Base-by-base conservation (phyloP, 768 basidiomycete genomes). In the Tubosaeta brunneosetosa region DNA sequence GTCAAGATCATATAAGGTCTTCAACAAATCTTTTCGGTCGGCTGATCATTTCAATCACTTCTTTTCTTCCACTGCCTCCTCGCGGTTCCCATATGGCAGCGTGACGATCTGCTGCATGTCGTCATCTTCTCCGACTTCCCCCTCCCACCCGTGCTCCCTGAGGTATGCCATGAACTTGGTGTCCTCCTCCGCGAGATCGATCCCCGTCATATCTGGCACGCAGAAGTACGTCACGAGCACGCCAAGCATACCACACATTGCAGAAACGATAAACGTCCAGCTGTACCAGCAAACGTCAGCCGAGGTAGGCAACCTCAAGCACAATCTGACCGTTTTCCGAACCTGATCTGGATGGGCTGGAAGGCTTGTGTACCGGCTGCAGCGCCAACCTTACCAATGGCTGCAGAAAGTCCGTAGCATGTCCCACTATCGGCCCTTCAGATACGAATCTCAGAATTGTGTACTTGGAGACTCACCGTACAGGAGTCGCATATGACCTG, bases 321-420 rank as follows among this genome's bases (percentile, higher is more conserved):
- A 9, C 40, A 11, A 50, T 4, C 2, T 34, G 57, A 80, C 80
- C 74, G 77, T 60, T 84, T 80, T 13, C 86, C 86, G 14, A 85
- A 77, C 60, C 84, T 74, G 47, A 70, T 70, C 58, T 83, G 80
- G 55, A 86, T 85, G 3, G 85, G 85, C 4, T 82, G 84, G 63
- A 86, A 86, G 1, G 76, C 81, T 60, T 86, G 83, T 0, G 82
- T 84, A 10, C 85, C 85, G 44, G 85, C 55, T n/a, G 82, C 85
- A 22, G 85, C 87, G 4, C 87, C 87, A 3, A 82, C 72, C 61
- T 86, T 86, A 5, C 85, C 84, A 9, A 86, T 66, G 0, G 84
- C 84, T 11, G 85, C 85, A 16, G 80, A 81, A 29, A 86, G 62
- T 3, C 85, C 86, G 52, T 86, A 88, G 64, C 80, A 84, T 7